A percentile compares a stretch with the other conserved stretches of the same genome.
phyloP scores from a whole-genome alignment of 495 filamentous ascomycete genomes.

The Penicillium manginii region DNA sequence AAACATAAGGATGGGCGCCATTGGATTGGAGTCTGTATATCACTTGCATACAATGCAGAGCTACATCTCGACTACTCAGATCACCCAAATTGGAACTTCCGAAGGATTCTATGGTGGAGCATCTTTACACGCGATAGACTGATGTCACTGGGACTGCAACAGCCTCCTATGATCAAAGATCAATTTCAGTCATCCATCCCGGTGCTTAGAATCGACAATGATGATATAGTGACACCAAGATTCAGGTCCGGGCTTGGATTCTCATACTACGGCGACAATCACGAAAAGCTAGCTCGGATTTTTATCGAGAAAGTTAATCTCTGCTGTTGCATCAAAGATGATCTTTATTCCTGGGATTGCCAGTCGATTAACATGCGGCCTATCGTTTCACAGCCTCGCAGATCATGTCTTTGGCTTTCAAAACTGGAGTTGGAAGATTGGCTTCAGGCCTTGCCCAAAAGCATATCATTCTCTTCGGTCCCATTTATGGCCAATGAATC shows the following conservation, averaged over 20 bases:
- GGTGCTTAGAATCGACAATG: not conserved
- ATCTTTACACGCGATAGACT: slow-evolving; percentile 20
- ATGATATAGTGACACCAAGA: not conserved
- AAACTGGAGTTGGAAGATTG: slow-evolving; percentile 17
- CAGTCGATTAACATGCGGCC: not conserved
- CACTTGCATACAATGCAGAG: slow-evolving; percentile 12
- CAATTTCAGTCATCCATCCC: slow-evolving; percentile 8
- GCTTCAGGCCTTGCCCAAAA: slow-evolving; percentile 6
- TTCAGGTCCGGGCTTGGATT: not conserved
- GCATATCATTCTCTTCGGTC: slow-evolving; percentile 7
- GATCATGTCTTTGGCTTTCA: slow-evolving; percentile 8
- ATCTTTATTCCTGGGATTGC: slow-evolving; percentile 13
- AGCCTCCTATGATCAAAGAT: slow-evolving; percentile 22
- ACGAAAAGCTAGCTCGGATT: slow-evolving; percentile 4
- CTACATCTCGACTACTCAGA: slow-evolving; percentile 13
- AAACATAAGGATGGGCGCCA: slow-evolving; percentile 17
- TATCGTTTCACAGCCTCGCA: not conserved
- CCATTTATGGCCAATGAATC: slow-evolving; percentile 8
- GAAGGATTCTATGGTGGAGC: slow-evolving; percentile 24
- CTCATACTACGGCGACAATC: slow-evolving; percentile 4
- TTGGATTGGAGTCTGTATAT: slow-evolving; percentile 16
- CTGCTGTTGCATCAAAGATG: slow-evolving; percentile 14
- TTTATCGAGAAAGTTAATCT: slow-evolving; percentile 22
- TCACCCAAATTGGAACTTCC: slow-evolving; percentile 1
- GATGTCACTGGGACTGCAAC: slow-evolving; percentile 14